Conservation (phyloP, 768 basidiomycete genomes). For the Boletus rufocinnamomeus region DNA sequence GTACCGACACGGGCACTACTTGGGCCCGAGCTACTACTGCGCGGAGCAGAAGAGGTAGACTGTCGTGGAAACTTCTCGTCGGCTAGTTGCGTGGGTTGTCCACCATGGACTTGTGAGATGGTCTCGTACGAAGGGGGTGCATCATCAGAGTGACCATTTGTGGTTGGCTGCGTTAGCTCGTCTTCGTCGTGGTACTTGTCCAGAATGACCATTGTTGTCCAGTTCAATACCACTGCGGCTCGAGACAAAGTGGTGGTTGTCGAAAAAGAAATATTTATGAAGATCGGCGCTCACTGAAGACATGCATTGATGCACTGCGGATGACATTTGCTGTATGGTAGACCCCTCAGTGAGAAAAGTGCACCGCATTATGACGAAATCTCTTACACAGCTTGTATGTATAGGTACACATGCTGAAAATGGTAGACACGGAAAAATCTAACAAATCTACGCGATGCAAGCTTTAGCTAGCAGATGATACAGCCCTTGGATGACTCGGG, state of each 20-base stretch:
- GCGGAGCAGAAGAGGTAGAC: background rate
- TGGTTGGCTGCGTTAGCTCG: background rate
- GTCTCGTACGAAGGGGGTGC: slow-evolving; percentile 31
- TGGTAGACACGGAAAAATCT: background rate
- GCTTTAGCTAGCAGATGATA: slow-evolving; percentile 17
- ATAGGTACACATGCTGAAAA: background rate
- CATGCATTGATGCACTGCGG: slow-evolving; percentile 1
- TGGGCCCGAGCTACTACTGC: background rate
- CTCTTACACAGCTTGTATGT: background rate
- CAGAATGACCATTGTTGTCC: slow-evolving; percentile 23
- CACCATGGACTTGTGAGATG: slow-evolving; percentile 1
- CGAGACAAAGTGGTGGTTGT: background rate
- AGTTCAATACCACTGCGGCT: background rate
- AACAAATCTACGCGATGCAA: background rate
- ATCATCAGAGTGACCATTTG: slow-evolving; percentile 16
- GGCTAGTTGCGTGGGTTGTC: background rate
- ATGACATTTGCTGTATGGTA: background rate
- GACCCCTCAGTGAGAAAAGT: slow-evolving; percentile 43
- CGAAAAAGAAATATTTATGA: background rate
- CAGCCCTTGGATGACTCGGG: slow-evolving; percentile 13
- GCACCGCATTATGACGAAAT: slow-evolving; percentile 35
- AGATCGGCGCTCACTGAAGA: background rate
- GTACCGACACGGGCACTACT: background rate
- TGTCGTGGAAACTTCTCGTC: slow-evolving; percentile 18
- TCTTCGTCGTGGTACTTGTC: slow-evolving; percentile 25